These are phyloP conservation scores for Encephalitozoon cuniculi DNA, from an alignment of 371 early-diverging fungal species.

Conservation along the genomic window DNA sequence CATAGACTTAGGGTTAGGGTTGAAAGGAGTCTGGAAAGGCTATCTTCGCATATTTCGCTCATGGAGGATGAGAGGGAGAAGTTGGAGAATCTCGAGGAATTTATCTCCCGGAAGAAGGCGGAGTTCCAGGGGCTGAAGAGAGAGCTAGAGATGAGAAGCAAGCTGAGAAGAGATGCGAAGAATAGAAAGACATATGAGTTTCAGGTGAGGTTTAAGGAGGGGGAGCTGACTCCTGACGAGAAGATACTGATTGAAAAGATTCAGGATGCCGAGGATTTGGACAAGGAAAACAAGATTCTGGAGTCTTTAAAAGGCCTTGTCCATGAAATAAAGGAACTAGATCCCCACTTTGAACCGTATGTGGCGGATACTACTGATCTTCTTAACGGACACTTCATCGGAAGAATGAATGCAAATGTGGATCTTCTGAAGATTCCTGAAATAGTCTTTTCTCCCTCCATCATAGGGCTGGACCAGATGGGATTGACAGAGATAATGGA, in stretches of 20 bases:
- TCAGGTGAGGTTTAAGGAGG: slow-evolving; percentile 51
- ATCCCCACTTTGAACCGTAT: slow-evolving; percentile 54
- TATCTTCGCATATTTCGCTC: slow-evolving; percentile 23
- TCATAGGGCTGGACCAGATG: slow-evolving; percentile 53
- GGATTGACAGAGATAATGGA: slow-evolving; percentile 59
- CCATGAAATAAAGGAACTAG: slow-evolving; percentile 43
- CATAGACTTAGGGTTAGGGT: slow-evolving; percentile 53
- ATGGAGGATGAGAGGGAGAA: slow-evolving; percentile 48
- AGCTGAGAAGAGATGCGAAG: slow-evolving; percentile 51
- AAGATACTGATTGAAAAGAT: slow-evolving; percentile 42
- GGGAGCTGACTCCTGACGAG: slow-evolving; percentile 47
- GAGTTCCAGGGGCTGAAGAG: slow-evolving; percentile 45
- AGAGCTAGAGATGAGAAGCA: slow-evolving; percentile 48
- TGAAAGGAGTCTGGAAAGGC: slow-evolving; percentile 39
- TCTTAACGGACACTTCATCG: slow-evolving; percentile 40
- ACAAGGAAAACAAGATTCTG: slow-evolving; percentile 31
- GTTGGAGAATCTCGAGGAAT: slow-evolving; percentile 32
- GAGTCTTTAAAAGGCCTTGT: slow-evolving; percentile 39
- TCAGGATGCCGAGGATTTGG: slow-evolving; percentile 50
- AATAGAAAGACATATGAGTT: slow-evolving; percentile 57
- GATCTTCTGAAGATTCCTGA: slow-evolving; percentile 56
- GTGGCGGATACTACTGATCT: slow-evolving; percentile 45
- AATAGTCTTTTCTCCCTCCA: slow-evolving; percentile 58
- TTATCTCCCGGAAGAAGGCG: slow-evolving; percentile 42
- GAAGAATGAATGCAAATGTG: slow-evolving; percentile 49